phyloP scores from a whole-genome alignment of 1,284 basidiomycete species.

The Pseudozyma tsukubaensis region DNA sequence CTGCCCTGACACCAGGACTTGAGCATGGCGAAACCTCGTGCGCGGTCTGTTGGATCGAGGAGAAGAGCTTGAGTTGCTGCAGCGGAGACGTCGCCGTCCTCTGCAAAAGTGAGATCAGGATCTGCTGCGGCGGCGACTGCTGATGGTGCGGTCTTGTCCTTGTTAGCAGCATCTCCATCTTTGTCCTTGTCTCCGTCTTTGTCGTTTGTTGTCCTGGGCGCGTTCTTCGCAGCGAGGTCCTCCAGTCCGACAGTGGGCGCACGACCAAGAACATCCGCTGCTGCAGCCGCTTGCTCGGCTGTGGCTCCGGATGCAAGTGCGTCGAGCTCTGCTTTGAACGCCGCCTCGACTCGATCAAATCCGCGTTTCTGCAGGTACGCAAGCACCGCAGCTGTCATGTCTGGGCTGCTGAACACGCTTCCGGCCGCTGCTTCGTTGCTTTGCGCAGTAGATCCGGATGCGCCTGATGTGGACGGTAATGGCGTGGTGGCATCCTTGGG shows the following conservation, averaged over 20 bases:
- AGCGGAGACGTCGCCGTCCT: constrained; percentile 42
- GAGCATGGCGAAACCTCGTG: constrained; percentile 85
- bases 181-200: constrained; percentile 57
- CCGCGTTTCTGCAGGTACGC: constrained; percentile 83
- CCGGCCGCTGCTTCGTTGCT: constrained; percentile 28
- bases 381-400: constrained; percentile 48
- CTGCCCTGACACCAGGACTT: constrained; percentile 94
- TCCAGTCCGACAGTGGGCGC: constrained; percentile 75
- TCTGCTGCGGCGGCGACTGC: constrained; percentile 14
- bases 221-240: constrained; percentile 68
- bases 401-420: constrained; percentile 43
- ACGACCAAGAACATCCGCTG: constrained; percentile 67
- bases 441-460: constrained; percentile 15
- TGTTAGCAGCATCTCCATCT: constrained; percentile 14
- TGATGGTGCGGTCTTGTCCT: constrained; percentile 11
- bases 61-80: constrained; percentile 81
- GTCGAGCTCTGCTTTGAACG: constrained; percentile 78
- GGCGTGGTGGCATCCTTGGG: constrained; percentile 32
- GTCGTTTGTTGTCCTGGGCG: constrained; percentile 63
- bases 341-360: constrained; percentile 80
- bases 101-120: constrained; percentile 33
- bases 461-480: constrained; percentile 12
- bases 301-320: constrained; percentile 54
- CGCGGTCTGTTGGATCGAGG: constrained; percentile 87
- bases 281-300: constrained; percentile 47